These are phyloP conservation scores for Hypoxylon cercidicola DNA, from an alignment of 495 filamentous ascomycete genomes.

Conservation along the genomic window DNA sequence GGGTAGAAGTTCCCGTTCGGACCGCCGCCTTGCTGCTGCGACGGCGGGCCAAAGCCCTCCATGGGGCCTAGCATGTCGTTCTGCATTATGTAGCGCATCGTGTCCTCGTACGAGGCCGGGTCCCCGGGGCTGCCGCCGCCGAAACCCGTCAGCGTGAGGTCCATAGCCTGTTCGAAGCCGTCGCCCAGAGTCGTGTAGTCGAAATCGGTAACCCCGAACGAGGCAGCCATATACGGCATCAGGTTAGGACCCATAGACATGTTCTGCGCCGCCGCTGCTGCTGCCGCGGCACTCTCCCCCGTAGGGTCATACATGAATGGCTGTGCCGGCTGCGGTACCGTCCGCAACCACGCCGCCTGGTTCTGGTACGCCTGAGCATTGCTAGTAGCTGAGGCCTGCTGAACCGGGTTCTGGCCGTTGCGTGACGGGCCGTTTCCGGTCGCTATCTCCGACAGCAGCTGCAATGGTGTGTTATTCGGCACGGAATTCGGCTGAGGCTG, in stretches of 20 bases:
- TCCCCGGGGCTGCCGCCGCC: slow-evolving; percentile 41
- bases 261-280: slow-evolving; percentile 1
- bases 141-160: slow-evolving; percentile 59
- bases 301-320: slow-evolving; percentile 46
- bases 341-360: slow-evolving; percentile 17
- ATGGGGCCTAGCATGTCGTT: slow-evolving; percentile 41
- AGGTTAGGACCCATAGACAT: slow-evolving; percentile 11
- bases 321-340: slow-evolving; percentile 25
- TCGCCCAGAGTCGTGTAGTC: slow-evolving; percentile 53
- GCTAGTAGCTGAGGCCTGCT: slow-evolving; percentile 15
- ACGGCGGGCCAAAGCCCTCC: slow-evolving; percentile 18
- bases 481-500: slow-evolving; percentile 42
- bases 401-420: slow-evolving; percentile 11
- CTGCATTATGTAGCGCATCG: slow-evolving; percentile 47
- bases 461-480: slow-evolving; percentile 64
- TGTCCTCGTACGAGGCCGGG: slow-evolving; percentile 43
- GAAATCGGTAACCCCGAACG: slow-evolving; percentile 47
- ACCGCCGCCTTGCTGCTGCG: slow-evolving; percentile 8
- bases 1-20: slow-evolving; percentile 17
- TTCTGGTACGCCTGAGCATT: slow-evolving; percentile 11
- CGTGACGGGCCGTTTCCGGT: slow-evolving; percentile 62
- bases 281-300: neutral
- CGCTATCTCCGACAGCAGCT: slow-evolving; percentile 75
- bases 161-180: slow-evolving; percentile 62
- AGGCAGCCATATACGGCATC: slow-evolving; percentile 47